Conservation (phyloP, 1,284 basidiomycete genomes). For the Leccinum pachyderme region DNA sequence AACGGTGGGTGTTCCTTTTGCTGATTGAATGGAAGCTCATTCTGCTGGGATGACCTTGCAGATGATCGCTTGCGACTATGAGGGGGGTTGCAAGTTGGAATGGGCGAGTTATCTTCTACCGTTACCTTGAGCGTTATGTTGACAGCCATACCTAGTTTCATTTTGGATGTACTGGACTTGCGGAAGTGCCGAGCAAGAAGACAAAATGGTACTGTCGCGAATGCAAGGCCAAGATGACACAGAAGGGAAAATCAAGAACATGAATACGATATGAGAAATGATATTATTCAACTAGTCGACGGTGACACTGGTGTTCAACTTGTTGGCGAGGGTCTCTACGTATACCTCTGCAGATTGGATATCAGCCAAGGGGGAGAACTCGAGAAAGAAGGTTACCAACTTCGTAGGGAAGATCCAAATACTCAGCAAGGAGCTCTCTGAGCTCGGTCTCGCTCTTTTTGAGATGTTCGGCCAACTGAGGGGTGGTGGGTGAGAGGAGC, state of each 20-base stretch:
- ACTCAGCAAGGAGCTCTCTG: constrained; percentile 74
- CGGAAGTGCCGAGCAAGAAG: constrained; percentile 54
- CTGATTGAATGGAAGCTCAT: constrained; percentile 1
- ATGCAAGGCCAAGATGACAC: constrained; percentile 41
- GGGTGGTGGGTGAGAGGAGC: constrained; percentile 2
- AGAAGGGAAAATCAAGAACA: constrained; percentile 29
- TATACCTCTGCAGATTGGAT: constrained; percentile 47
- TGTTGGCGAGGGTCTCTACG: constrained; percentile 77
- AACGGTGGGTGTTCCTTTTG: constrained; percentile 48
- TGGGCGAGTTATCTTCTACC: constrained; percentile 54
- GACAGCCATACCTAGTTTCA: constrained; percentile 57
- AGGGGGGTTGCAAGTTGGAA: constrained; percentile 62
- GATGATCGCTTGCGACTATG: constrained; percentile 85
- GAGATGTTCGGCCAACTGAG: constrained; percentile 72
- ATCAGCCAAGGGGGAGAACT: constrained; percentile 8
- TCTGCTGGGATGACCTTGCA: constrained; percentile 30
- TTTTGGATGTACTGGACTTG: constrained; percentile 64
- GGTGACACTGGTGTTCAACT: constrained; percentile 55
- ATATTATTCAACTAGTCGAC: constrained; percentile 34
- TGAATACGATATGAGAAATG: constrained; percentile 21
- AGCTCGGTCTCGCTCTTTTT: constrained; percentile 71
- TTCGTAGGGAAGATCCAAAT: constrained; percentile 76
- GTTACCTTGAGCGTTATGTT: constrained; percentile 9
- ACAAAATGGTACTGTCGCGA: constrained; percentile 73
- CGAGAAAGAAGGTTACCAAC: constrained; percentile 49